Evolutionary conservation across 495 filamentous ascomycete genomes (phyloP).

Genomic region (Tuber calosporum): DNA sequence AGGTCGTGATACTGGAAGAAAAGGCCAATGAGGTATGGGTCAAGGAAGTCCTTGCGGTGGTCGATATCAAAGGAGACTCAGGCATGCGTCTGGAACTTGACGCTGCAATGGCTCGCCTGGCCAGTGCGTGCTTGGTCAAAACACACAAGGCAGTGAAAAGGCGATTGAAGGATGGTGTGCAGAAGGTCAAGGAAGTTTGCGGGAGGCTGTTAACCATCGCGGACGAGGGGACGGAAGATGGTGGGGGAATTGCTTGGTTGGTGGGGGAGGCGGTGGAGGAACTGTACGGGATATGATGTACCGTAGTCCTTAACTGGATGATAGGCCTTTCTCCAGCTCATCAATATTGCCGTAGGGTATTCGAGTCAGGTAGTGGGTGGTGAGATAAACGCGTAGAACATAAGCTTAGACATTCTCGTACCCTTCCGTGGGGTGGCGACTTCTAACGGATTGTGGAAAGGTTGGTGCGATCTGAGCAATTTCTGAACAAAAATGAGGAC

Average conservation of each 20-base stretch:
- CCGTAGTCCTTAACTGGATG: neutral
- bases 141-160: slow-evolving; percentile 46
- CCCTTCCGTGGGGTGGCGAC: neutral
- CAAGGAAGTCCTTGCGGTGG: slow-evolving; percentile 27
- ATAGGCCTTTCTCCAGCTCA: neutral
- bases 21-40: slow-evolving; percentile 28
- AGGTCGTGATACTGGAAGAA: slow-evolving; percentile 45
- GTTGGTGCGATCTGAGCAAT: too few species aligned
- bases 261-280: slow-evolving; percentile 32
- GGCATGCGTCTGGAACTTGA: slow-evolving; percentile 47
- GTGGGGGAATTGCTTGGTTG: slow-evolving; percentile 27
- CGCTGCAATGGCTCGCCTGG: slow-evolving; percentile 50
- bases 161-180: slow-evolving; percentile 43
- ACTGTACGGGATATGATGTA: slow-evolving; percentile 29
- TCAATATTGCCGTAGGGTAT: neutral
- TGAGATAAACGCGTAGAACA: neutral
- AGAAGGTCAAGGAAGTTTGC: slow-evolving; percentile 22
- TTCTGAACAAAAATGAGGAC: too few species aligned
- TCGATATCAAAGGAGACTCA: slow-evolving; percentile 43
- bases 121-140: slow-evolving; percentile 47
- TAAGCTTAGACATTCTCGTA: neutral
- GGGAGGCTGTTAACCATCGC: slow-evolving; percentile 20
- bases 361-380: neutral
- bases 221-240: slow-evolving; percentile 30
- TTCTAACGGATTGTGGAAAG: too few species aligned